Evolutionary conservation across 345 rosid species (phyloP).

Genomic region (Angophora floribunda): DNA sequence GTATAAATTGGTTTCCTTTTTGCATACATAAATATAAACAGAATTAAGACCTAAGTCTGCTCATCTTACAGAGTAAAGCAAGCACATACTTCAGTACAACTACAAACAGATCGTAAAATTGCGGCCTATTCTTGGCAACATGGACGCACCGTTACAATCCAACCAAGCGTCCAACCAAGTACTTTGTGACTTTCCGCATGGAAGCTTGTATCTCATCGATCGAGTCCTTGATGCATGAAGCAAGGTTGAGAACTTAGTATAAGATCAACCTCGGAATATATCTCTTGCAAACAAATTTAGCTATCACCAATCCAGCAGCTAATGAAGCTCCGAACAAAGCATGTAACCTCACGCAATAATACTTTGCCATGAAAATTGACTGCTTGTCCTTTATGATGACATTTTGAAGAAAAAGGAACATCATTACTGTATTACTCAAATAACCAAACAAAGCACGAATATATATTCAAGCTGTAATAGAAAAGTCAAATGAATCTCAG

Average conservation of each 20-base stretch:
- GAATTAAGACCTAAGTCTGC: not conserved
- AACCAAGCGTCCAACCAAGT: not conserved
- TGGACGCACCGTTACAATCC: not conserved
- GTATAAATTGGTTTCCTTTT: not conserved
- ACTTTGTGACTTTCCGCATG: not conserved
- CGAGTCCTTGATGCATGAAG: not conserved
- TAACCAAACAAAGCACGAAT: not conserved
- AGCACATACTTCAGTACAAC: not conserved
- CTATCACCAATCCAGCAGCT: slow-evolving; percentile 50
- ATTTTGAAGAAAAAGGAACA: not conserved
- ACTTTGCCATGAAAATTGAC: slow-evolving; percentile 90
- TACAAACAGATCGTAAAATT: not conserved
- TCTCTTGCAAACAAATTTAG: slow-evolving; percentile 17
- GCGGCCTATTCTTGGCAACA: not conserved
- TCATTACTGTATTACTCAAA: not conserved
- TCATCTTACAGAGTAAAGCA: not conserved
- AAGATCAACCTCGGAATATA: not conserved
- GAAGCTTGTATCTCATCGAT: not conserved
- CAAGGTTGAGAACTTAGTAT: not conserved
- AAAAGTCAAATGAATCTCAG: not conserved
- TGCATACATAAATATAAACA: not conserved
- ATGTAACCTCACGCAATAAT: slow-evolving; percentile 82
- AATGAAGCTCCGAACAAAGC: slow-evolving; percentile 72
- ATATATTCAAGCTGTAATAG: not conserved
- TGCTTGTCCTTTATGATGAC: slow-evolving; percentile 37